These are phyloP conservation scores for Abortiporus biennis DNA, from an alignment of 1,284 basidiomycete genomes.

Conservation along the genomic window DNA sequence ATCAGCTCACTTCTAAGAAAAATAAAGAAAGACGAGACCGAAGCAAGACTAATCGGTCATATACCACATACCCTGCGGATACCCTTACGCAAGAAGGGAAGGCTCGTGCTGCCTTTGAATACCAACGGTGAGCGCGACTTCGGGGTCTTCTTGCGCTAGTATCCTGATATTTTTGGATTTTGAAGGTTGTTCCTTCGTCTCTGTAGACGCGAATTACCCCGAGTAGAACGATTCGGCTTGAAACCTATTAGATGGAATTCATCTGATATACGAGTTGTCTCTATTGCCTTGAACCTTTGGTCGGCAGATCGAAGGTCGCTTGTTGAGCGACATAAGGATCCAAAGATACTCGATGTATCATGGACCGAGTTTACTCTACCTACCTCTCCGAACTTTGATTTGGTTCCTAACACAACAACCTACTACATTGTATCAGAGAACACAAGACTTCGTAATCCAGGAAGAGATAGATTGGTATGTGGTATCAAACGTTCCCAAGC, in stretches of 20 bases:
- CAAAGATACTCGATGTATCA: slow-evolving; percentile 26
- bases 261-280: slow-evolving; percentile 17
- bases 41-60: slow-evolving; percentile 26
- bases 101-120: slow-evolving; percentile 25
- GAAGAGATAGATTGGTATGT: slow-evolving; percentile 15
- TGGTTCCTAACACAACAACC: slow-evolving; percentile 13
- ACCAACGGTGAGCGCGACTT: slow-evolving; percentile 23
- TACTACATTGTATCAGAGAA: slow-evolving; percentile 23
- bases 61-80: slow-evolving; percentile 12
- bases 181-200: slow-evolving; percentile 16
- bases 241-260: too few species aligned
- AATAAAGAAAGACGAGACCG: slow-evolving; percentile 16
- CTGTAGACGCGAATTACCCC: too few species aligned
- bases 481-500: too few species aligned
- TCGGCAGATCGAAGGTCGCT: slow-evolving; percentile 15
- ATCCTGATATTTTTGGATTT: too few species aligned
- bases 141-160: background rate
- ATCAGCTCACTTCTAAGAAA: slow-evolving; percentile 17
- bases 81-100: slow-evolving; percentile 11
- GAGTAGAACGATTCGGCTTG: too few species aligned
- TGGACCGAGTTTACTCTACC: slow-evolving; percentile 22
- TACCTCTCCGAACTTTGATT: slow-evolving; percentile 10
- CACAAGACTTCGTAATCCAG: slow-evolving; percentile 17
- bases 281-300: slow-evolving; percentile 28
- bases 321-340: slow-evolving; percentile 17